Evolutionary conservation across 257 asterid species (phyloP).

Genomic region (Asclepias syriaca): DNA sequence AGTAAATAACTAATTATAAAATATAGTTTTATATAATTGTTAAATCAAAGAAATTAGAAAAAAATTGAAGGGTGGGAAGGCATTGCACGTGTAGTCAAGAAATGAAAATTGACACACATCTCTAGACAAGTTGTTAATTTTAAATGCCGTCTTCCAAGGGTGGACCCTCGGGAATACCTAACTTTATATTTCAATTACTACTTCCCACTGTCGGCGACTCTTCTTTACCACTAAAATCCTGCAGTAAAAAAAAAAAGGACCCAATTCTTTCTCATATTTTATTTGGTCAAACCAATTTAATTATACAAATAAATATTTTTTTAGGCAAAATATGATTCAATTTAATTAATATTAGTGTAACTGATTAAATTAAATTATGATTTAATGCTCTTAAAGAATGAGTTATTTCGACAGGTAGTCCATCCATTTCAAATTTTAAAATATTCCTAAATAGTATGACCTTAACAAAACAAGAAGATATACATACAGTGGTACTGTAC

Average conservation of each 20-base stretch:
- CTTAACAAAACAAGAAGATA: background rate
- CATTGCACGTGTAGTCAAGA: conserved; percentile 58
- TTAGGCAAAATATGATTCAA: too few relatives aligned
- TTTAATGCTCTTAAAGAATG: too few relatives aligned
- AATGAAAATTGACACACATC: conserved; percentile 41
- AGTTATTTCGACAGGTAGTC: too few relatives aligned
- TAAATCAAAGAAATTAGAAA: too few relatives aligned
- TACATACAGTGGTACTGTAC: background rate
- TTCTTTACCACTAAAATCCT: background rate
- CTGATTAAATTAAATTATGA: too few relatives aligned
- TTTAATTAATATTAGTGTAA: too few relatives aligned
- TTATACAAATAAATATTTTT: too few relatives aligned
- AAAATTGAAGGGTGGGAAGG: background rate
- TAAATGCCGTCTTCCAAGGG: conserved; percentile 24
- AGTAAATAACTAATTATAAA: too few relatives aligned
- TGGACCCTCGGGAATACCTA: conserved; percentile 47
- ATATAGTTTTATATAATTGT: too few relatives aligned
- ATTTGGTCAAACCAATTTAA: too few relatives aligned
- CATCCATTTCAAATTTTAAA: too few relatives aligned
- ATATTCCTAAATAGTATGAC: background rate
- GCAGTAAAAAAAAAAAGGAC: background rate
- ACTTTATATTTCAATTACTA: conserved; percentile 4
- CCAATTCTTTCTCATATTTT: background rate
- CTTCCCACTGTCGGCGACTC: conserved; percentile 69
- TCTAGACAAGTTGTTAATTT: conserved; percentile 30